Evolutionary conservation across 202 grass and related monocot species (phyloP).

Genomic region (Bolboschoenoplectus hybrid): DNA sequence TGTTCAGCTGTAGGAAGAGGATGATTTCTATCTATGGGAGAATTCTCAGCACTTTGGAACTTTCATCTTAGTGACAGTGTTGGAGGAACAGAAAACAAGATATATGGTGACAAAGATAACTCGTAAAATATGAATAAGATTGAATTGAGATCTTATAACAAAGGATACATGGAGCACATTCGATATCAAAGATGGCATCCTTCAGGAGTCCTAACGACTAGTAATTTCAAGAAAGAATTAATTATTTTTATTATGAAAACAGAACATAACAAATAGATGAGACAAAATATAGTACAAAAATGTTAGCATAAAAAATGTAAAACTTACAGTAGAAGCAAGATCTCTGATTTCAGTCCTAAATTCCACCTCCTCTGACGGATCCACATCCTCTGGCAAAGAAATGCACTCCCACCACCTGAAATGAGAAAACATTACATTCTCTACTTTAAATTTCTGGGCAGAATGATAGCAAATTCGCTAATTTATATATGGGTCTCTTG

Average conservation of each 20-base stretch:
- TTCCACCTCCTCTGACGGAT: conserved; percentile 63
- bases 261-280: conserved; percentile 8
- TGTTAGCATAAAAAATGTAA: conserved; percentile 33
- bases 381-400: conserved; percentile 84
- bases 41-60: background rate
- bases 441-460: conserved; percentile 17
- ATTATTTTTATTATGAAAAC: conserved; percentile 22
- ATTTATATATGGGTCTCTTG: background rate
- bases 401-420: conserved; percentile 98
- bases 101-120: background rate
- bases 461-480: conserved; percentile 5
- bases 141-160: background rate
- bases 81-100: background rate
- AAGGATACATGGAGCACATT: conserved; percentile 94
- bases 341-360: conserved; percentile 86
- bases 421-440: conserved; percentile 25
- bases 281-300: background rate
- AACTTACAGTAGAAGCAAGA: conserved; percentile 76
- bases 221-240: conserved; percentile 35
- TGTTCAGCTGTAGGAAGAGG: background rate
- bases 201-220: conserved; percentile 90
- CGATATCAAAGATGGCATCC: conserved; percentile 79
- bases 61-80: background rate
- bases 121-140: conserved; percentile 1
- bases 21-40: background rate